phyloP scores from a whole-genome alignment of 306 rosid genomes.

The Leucaena leucocephala region DNA sequence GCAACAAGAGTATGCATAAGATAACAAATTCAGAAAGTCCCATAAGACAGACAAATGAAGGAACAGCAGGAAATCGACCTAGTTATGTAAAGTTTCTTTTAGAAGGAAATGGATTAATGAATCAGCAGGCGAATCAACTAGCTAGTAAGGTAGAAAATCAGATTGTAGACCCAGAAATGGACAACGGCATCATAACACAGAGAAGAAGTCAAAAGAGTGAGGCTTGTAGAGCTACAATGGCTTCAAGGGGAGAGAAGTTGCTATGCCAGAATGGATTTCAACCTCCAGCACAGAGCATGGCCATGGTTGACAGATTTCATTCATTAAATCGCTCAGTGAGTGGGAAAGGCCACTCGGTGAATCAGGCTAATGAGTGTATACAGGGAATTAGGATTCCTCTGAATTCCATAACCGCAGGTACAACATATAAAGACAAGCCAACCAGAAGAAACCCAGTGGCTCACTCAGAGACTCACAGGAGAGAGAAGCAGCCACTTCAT shows the following conservation, averaged over 20 bases:
- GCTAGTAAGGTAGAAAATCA: constrained; percentile 21
- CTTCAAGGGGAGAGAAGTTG: constrained; percentile 28
- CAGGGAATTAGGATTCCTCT: constrained; percentile 59
- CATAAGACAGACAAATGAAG: constrained; percentile 11
- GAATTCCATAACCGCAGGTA: constrained; percentile 17
- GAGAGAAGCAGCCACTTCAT: constrained; percentile 25
- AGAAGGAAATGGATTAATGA: constrained; percentile 29
- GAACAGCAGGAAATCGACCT: constrained; percentile 1
- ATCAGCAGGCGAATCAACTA: constrained; percentile 8
- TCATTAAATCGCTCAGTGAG: constrained; percentile 36
- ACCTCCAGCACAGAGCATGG: constrained; percentile 24
- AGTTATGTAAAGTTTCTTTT: constrained; percentile 20
- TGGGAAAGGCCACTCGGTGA: constrained; percentile 20
- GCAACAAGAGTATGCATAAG: constrained; percentile 23
- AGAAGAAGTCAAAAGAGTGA: neutral
- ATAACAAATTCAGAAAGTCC: constrained; percentile 18
- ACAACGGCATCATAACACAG: neutral
- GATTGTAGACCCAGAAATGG: constrained; percentile 30
- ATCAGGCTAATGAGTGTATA: constrained; percentile 43
- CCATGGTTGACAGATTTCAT: constrained; percentile 28
- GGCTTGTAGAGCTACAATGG: neutral
- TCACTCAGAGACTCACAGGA: constrained; percentile 26
- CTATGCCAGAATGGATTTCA: constrained; percentile 23
- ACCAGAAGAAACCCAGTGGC: constrained; percentile 29
- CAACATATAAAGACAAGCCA: constrained; percentile 16